Percentiles rank a stretch among this genome's conserved stretches.
phyloP scores from a whole-genome alignment of 2,329 filamentous ascomycete species.

The Colletotrichum tamarilloi region DNA sequence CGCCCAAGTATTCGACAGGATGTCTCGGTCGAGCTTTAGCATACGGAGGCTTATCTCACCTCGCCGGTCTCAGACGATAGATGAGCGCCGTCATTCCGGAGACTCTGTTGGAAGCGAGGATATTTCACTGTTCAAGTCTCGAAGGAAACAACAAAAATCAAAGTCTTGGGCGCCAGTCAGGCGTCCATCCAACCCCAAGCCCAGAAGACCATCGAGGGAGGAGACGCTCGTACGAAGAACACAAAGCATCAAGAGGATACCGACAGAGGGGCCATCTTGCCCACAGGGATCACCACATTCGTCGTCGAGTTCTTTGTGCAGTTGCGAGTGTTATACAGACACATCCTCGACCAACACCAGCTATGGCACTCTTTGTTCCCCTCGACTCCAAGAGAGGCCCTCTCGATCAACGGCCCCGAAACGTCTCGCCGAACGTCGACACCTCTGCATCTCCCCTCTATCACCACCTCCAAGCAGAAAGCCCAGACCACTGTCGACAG shows the following conservation, averaged over 20 bases:
- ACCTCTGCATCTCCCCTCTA: conserved; percentile 29
- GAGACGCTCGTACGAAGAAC: conserved; percentile 51
- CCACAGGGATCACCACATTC: conserved; percentile 52
- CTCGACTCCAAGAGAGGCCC: conserved; percentile 18
- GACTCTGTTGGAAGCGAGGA: conserved; percentile 32
- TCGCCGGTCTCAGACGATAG: conserved; percentile 38
- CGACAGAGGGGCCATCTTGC: conserved; percentile 50
- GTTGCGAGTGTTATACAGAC: conserved; percentile 50
- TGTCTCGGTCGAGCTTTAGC: conserved; percentile 54
- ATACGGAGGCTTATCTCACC: conserved; percentile 56
- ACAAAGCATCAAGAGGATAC: conserved; percentile 52
- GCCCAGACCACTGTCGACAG: background rate
- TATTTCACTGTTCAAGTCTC: conserved; percentile 32
- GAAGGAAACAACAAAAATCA: conserved; percentile 16
- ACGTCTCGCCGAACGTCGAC: conserved; percentile 35
- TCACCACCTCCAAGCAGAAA: background rate
- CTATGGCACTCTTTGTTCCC: conserved; percentile 48
- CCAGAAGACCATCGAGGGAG: conserved; percentile 19
- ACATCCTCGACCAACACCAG: conserved; percentile 39
- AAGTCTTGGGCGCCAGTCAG: conserved; percentile 24
- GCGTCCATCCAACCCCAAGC: background rate
- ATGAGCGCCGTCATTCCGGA: conserved; percentile 16
- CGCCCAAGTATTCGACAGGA: conserved; percentile 45
- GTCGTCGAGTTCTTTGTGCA: conserved; percentile 59
- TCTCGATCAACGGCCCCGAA: conserved; percentile 29